Conservation (phyloP, 2,329 filamentous ascomycete genomes). For the Trichophyton equinum region DNA sequence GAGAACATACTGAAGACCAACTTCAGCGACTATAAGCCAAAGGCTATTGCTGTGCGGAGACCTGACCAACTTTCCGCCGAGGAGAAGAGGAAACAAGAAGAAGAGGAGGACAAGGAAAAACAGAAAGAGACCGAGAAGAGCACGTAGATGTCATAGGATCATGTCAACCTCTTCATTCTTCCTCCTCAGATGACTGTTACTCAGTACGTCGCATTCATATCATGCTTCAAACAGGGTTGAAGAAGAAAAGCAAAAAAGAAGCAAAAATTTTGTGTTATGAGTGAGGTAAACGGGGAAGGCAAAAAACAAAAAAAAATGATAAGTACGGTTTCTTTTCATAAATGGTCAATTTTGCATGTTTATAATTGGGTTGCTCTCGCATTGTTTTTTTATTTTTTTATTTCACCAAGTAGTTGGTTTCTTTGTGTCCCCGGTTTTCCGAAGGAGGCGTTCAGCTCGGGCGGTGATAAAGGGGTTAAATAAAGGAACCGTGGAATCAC, state of each 20-base stretch:
- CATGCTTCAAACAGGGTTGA: background rate
- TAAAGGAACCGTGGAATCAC: background rate
- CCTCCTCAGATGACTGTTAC: background rate
- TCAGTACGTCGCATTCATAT: background rate
- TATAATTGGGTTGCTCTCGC: background rate
- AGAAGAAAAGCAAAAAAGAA: background rate
- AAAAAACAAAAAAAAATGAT: background rate
- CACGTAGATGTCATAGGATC: background rate
- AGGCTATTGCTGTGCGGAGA: conserved; percentile 79
- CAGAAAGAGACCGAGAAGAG: background rate
- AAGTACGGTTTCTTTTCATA: background rate
- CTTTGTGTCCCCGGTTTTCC: background rate
- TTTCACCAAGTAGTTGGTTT: background rate
- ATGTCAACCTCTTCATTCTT: background rate
- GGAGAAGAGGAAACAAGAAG: conserved; percentile 51
- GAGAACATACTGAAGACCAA: conserved; percentile 72
- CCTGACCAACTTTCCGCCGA: conserved; percentile 78
- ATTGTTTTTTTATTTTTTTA: background rate
- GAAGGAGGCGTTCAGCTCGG: background rate
- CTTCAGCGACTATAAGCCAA: conserved; percentile 85
- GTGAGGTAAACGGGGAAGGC: background rate
- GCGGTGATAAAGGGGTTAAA: background rate
- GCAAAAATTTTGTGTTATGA: background rate
- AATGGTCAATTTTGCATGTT: background rate
- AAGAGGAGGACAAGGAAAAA: conserved; percentile 30